These are phyloP conservation scores for Gossypium aridum DNA, from an alignment of 441 rosid genomes.

Conservation along the genomic window DNA sequence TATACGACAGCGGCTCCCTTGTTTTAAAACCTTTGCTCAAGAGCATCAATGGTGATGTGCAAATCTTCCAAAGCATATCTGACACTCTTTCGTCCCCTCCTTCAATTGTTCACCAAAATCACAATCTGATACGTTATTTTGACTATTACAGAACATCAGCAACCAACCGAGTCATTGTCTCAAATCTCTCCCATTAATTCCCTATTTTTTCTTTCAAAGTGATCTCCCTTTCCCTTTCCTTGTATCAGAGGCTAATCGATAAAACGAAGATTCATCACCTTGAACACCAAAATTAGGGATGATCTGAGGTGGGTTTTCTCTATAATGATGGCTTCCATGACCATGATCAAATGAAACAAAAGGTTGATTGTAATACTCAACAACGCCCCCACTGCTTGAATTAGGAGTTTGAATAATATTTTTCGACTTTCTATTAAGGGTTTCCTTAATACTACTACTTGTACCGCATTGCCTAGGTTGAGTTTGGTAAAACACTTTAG, in stretches of 20 bases:
- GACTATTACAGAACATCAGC: slow-evolving; percentile 16
- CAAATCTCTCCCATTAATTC: neutral
- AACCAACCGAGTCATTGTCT: slow-evolving; percentile 20
- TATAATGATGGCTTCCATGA: neutral
- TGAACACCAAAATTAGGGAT: slow-evolving; percentile 44
- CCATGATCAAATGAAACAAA: slow-evolving; percentile 16
- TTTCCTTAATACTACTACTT: neutral
- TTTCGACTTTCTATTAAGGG: neutral
- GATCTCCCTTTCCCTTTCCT: slow-evolving; percentile 41
- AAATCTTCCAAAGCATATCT: too few species aligned
- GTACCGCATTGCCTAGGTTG: slow-evolving; percentile 89
- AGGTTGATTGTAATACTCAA: slow-evolving; percentile 5
- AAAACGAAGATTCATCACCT: slow-evolving; percentile 51
- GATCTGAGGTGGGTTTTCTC: slow-evolving; percentile 38
- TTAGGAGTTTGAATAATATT: slow-evolving; percentile 12
- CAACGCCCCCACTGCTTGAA: neutral
- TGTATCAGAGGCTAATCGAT: slow-evolving; percentile 47
- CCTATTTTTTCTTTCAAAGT: slow-evolving; percentile 11
- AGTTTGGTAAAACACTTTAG: slow-evolving; percentile 91
- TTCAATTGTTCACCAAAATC: slow-evolving; percentile 5
- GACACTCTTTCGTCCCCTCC: slow-evolving; percentile 8
- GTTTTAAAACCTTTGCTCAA: neutral
- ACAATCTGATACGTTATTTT: slow-evolving; percentile 9
- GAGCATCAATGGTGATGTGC: too few species aligned
- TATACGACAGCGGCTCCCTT: neutral